Conservation (phyloP, 2,329 filamentous ascomycete species). For the Thelonectria blattea region DNA sequence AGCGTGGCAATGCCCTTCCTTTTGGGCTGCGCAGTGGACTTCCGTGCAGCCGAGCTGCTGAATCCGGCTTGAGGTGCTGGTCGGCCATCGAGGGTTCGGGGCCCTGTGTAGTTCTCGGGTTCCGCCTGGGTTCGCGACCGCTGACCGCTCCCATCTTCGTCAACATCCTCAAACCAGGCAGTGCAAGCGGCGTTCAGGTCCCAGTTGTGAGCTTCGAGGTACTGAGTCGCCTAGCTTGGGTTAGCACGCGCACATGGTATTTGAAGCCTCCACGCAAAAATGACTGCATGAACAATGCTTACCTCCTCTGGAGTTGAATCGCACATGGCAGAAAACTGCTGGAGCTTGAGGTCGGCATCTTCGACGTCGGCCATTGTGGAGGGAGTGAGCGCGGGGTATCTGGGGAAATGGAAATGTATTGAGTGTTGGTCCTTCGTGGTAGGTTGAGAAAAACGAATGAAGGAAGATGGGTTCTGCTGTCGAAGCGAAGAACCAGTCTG, state of each 20-base stretch:
- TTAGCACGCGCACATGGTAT: constrained; percentile 3
- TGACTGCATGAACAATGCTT: neutral
- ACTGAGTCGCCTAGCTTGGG: constrained; percentile 64
- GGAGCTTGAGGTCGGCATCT: constrained; percentile 36
- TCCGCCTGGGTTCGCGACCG: constrained; percentile 15
- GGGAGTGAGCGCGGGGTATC: constrained; percentile 31
- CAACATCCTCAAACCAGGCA: constrained; percentile 61
- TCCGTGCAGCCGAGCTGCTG: constrained; percentile 42
- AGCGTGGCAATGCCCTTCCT: constrained; percentile 67
- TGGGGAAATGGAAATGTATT: neutral
- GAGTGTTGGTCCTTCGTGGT: neutral
- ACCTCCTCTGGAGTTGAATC: constrained; percentile 39
- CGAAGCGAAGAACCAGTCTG: neutral
- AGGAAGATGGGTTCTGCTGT: neutral
- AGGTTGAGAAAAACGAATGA: constrained; percentile 1
- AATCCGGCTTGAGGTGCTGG: constrained; percentile 56
- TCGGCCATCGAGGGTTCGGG: constrained; percentile 67
- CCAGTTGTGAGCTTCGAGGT: constrained; percentile 70
- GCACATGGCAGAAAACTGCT: constrained; percentile 39
- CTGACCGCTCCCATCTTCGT: constrained; percentile 59
- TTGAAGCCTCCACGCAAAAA: neutral
- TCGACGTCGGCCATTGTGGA: constrained; percentile 41
- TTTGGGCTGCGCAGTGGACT: constrained; percentile 52
- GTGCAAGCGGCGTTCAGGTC: constrained; percentile 67
- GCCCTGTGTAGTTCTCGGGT: constrained; percentile 60